Conservation (phyloP, 495 filamentous ascomycete genomes). For the Lentithecium fluviatile region DNA sequence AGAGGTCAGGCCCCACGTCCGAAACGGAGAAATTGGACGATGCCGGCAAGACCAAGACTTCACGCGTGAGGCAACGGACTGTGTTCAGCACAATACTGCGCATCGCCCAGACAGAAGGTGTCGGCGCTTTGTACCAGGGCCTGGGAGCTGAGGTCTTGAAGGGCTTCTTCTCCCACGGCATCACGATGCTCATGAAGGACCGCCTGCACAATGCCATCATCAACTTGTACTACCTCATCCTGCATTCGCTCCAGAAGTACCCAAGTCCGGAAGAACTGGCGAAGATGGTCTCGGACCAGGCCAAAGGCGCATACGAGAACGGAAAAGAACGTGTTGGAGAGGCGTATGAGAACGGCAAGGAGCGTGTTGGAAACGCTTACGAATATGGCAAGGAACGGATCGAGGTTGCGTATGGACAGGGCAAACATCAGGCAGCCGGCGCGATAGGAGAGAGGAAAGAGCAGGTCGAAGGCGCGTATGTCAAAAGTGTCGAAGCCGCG, state of each 20-base stretch:
- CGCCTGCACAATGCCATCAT: constrained; percentile 73
- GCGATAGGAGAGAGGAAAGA: no score
- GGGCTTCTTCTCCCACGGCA: constrained; percentile 81
- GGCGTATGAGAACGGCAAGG: constrained; percentile 1
- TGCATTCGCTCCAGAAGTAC: constrained; percentile 41
- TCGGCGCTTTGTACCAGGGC: constrained; percentile 72
- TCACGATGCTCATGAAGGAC: constrained; percentile 89
- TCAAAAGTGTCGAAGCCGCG: constrained; percentile 1
- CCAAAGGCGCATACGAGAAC: constrained; percentile 16
- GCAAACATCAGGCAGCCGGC: no score
- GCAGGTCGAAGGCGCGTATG: neutral
- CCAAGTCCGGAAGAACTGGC: constrained; percentile 38
- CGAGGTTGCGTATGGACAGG: no score
- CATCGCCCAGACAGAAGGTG: constrained; percentile 67
- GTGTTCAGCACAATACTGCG: constrained; percentile 62
- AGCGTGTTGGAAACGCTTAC: neutral
- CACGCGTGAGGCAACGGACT: constrained; percentile 44
- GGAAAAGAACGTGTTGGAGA: constrained; percentile 10
- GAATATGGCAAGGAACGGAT: no score
- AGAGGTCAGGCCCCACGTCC: constrained; percentile 13
- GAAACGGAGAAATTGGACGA: constrained; percentile 22
- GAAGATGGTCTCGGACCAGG: constrained; percentile 30
- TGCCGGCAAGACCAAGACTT: neutral
- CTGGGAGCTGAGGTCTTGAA: constrained; percentile 74
- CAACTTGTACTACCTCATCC: constrained; percentile 58